phyloP scores from a whole-genome alignment of 352 stramenopile genomes.

The Globisporangium uncinulatum region DNA sequence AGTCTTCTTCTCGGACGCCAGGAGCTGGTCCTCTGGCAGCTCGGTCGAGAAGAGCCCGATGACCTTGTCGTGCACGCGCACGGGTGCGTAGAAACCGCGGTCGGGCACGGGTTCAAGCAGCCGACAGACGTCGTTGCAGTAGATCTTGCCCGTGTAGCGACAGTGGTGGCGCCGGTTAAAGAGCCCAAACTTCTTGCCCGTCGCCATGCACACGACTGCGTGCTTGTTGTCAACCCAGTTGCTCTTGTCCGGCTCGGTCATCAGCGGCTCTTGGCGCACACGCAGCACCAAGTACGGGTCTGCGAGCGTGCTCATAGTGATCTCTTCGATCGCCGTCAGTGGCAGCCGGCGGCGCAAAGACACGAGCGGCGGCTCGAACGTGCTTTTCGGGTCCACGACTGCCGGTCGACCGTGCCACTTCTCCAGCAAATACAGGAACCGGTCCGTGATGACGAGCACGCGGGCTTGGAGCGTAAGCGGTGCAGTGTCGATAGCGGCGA shows the following conservation, averaged over 20 bases:
- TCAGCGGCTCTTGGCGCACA: conserved; percentile 46
- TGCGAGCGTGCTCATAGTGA: conserved; percentile 76
- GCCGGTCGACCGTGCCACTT: conserved; percentile 48
- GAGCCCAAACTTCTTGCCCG: conserved; percentile 83
- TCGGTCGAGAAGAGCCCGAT: conserved; percentile 83
- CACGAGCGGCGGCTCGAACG: conserved; percentile 53
- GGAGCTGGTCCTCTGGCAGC: conserved; percentile 73
- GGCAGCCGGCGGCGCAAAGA: conserved; percentile 64
- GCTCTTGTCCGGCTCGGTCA: conserved; percentile 62
- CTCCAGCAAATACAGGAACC: conserved; percentile 79
- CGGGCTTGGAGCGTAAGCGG: conserved; percentile 36
- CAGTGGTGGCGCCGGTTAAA: conserved; percentile 88
- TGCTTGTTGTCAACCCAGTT: conserved; percentile 85
- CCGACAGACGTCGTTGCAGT: conserved; percentile 79
- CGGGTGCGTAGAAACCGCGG: conserved; percentile 71
- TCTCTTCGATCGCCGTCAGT: conserved; percentile 60
- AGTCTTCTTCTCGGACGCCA: conserved; percentile 82
- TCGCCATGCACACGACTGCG: conserved; percentile 81
- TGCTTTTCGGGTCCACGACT: conserved; percentile 44
- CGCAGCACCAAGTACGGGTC: conserved; percentile 75
- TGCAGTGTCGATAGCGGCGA: conserved; percentile 16
- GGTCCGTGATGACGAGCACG: conserved; percentile 64
- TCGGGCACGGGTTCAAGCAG: conserved; percentile 76
- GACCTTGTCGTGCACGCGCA: conserved; percentile 71
- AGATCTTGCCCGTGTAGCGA: conserved; percentile 82